Percentiles rank a stretch among this genome's conserved stretches.
Conservation (phyloP, 768 basidiomycete species). For the Sarcomyxa edulis region DNA sequence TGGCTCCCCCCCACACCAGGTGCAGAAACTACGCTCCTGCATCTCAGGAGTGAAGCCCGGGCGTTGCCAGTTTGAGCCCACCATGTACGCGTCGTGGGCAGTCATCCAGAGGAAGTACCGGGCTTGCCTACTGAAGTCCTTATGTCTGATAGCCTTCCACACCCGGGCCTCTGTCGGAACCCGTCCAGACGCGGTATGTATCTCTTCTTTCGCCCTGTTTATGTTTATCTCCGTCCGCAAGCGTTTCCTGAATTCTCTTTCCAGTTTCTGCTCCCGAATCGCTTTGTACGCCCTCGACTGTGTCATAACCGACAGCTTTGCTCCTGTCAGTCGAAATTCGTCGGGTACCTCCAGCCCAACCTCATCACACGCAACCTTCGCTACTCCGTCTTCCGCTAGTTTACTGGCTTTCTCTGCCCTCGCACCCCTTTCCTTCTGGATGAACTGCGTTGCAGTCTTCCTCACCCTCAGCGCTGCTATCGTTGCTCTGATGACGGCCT, state of each 20-base stretch:
- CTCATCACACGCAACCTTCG: conserved; percentile 3
- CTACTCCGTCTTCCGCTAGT: conserved; percentile 13
- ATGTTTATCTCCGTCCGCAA: conserved; percentile 2
- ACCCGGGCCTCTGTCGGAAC: conserved; percentile 4
- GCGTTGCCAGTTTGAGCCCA: conserved; percentile 19
- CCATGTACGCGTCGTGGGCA: conserved; percentile 16
- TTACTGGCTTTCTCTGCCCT: conserved; percentile 17
- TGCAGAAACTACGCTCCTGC: conserved; percentile 11
- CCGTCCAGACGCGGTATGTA: neutral
- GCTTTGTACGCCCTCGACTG: conserved; percentile 13
- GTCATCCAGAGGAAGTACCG: conserved; percentile 16
- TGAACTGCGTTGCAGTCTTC: conserved; percentile 11
- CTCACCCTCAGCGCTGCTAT: conserved; percentile 8
- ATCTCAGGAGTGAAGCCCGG: conserved; percentile 8
- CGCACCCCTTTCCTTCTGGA: conserved; percentile 20
- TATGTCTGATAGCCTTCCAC: conserved; percentile 9
- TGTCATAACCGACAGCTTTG: conserved; percentile 11
- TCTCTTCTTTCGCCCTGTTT: conserved; percentile 1
- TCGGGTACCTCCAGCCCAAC: conserved; percentile 1
- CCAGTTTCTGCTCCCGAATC: conserved; percentile 1
- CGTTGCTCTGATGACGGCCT: conserved; percentile 2
- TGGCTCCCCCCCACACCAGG: conserved; percentile 3
- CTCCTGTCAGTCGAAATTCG: conserved; percentile 5
- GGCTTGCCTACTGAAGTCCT: conserved; percentile 7
- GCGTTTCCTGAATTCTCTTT: neutral